Evolutionary conservation across 352 stramenopile species (phyloP).

Genomic region (Discostella stelligera): DNA sequence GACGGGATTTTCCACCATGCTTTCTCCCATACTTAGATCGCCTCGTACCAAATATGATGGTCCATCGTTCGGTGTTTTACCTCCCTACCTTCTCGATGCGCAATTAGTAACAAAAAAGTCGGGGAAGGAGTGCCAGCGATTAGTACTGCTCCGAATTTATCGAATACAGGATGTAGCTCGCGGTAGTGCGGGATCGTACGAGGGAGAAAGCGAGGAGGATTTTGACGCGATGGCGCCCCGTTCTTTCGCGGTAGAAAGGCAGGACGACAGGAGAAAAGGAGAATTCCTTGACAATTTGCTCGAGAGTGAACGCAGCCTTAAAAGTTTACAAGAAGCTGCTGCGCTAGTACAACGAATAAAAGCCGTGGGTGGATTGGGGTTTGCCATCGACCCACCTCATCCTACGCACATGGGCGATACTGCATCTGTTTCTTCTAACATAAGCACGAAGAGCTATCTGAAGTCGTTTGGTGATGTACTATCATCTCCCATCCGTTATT

Average conservation of each 20-base stretch:
- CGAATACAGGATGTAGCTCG: slow-evolving; percentile 54
- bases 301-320: slow-evolving; percentile 35
- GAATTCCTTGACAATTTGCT: slow-evolving; percentile 19
- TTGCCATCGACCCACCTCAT: slow-evolving; percentile 32
- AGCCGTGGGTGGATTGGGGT: slow-evolving; percentile 39
- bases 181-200: slow-evolving; percentile 31
- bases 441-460: slow-evolving; percentile 49
- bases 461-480: slow-evolving; percentile 51
- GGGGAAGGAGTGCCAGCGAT: slow-evolving; percentile 52
- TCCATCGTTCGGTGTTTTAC: slow-evolving; percentile 30
- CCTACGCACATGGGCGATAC: slow-evolving; percentile 14
- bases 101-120: slow-evolving; percentile 76
- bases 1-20: slow-evolving; percentile 23
- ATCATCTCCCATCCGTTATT: slow-evolving; percentile 47
- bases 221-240: slow-evolving; percentile 34
- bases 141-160: slow-evolving; percentile 72
- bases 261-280: neutral
- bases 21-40: slow-evolving; percentile 22
- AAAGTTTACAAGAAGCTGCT: slow-evolving; percentile 45
- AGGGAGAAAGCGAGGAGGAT: slow-evolving; percentile 41
- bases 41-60: slow-evolving; percentile 22
- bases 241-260: neutral
- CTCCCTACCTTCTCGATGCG: slow-evolving; percentile 68
- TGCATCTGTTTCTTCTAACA: slow-evolving; percentile 15
- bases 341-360: slow-evolving; percentile 61